Evolutionary conservation across 164 flowering plant genomes (phyloP), one percentile per base, ranked within the genome.

Genomic region (Vitis rupestris): DNA sequence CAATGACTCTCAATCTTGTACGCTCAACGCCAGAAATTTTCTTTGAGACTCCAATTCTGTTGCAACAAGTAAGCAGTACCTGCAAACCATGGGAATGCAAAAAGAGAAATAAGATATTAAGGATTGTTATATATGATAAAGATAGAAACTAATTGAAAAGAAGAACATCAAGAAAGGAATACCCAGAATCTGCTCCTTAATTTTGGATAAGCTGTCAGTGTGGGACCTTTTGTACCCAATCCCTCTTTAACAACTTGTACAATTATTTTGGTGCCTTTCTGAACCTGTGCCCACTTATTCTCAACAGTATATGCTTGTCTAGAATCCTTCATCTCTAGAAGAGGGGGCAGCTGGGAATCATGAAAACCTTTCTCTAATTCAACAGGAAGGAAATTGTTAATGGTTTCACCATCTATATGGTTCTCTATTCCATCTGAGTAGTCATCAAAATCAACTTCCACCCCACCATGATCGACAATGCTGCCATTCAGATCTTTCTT

Each of bases 161-260:
- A 19, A 50, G 7, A 30, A 7, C 23, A 50, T 10, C 8, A 64
- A 30, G 29, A 59, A 23, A 67, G 27, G 50, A 53, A 62, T 85
- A 94, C 99, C 99, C 99, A 94, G 80, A 94, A 94, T 83, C 99
- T 84, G 87, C 99, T 92, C 75, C 84, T 81, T 58, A 94, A 70
- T 78, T 86, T 89, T 48, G 97, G 98, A 80, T 87, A 91, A 61
- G 99, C 86, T 78, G 99, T 88, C 76, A 92, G 73, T 47, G 89
- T 76, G n/a, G 99, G 99, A 75, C 93, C 90, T 81, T 94, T 94
- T n/a, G 94, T 83, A 62, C 99, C 99, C 72, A 94, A 80, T 59
- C 97, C 99, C 83, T 94, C 97, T 79, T 94, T 94, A 53, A 86
- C 91, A 81, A 94, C 99, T 84, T 94, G 99, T 2, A 94, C 99